Evolutionary conservation across 2,329 filamentous ascomycete species (phyloP).

Genomic region (Aspergillus nomiae): DNA sequence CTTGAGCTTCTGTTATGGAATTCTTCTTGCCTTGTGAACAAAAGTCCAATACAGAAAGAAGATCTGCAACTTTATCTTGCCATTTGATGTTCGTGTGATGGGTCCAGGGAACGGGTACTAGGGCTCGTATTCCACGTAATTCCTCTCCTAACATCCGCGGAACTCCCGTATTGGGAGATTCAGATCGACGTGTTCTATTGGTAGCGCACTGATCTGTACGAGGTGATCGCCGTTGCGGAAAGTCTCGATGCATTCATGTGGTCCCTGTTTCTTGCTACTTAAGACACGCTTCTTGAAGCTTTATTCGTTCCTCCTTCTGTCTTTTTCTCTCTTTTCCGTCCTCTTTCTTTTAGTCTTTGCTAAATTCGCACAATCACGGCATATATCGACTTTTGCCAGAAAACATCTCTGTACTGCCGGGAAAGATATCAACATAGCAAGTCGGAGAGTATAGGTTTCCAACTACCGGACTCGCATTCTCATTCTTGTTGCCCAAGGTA

Average conservation of each 20-base stretch:
- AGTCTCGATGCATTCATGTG: not conserved
- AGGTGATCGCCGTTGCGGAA: not conserved
- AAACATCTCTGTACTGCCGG: no score
- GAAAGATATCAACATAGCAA: no score
- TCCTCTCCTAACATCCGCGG: not conserved
- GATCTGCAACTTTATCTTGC: not conserved
- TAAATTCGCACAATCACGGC: no score
- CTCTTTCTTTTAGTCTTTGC: no score
- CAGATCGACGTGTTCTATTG: not conserved
- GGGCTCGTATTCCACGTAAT: not conserved
- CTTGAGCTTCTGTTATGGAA: no score
- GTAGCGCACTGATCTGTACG: not conserved
- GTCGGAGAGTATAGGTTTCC: fast-evolving
- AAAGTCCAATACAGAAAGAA: not conserved
- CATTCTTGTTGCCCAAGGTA: no score
- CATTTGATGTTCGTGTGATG: not conserved
- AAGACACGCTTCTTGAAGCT: not conserved
- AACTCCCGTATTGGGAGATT: not conserved
- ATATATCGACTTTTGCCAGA: no score
- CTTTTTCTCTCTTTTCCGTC: not conserved
- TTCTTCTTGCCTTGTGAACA: no score
- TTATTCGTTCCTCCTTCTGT: fast-evolving
- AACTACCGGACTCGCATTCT: no score
- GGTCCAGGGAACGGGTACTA: not conserved
- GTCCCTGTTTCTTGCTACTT: not conserved